Conservation (phyloP, 345 rosid genomes). For the Psidium guajava region DNA sequence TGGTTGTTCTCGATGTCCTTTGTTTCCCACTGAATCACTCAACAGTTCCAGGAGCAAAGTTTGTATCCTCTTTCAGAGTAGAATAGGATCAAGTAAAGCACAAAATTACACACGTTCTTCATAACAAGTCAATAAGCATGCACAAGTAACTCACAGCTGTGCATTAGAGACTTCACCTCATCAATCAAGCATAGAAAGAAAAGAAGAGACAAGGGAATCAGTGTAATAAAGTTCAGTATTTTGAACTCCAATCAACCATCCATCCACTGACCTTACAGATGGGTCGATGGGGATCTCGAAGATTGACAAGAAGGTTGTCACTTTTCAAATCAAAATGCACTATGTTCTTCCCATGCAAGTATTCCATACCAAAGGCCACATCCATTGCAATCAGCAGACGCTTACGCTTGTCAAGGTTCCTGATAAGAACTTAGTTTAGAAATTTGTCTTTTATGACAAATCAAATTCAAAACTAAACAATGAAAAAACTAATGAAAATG, state of each 20-base stretch:
- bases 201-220: not conserved
- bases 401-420: constrained; percentile 53
- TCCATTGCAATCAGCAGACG: constrained; percentile 57
- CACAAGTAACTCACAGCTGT: not conserved
- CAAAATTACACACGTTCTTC: not conserved
- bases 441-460: not conserved
- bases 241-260: not conserved
- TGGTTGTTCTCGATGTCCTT: not conserved
- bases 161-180: not conserved
- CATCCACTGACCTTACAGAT: constrained; percentile 48
- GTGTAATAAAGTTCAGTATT: not conserved
- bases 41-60: not conserved
- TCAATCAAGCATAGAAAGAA: not conserved
- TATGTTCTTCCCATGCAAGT: constrained; percentile 57
- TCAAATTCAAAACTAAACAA: not conserved
- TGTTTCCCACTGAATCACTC: not conserved
- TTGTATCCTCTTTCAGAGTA: not conserved
- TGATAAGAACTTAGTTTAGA: constrained; percentile 5
- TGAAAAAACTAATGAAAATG: not conserved
- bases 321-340: constrained; percentile 71
- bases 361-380: constrained; percentile 71
- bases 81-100: not conserved
- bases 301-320: constrained; percentile 68
- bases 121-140: not conserved
- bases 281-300: constrained; percentile 62